phyloP scores from a whole-genome alignment of 2,329 filamentous ascomycete genomes.

The Calycina marina region DNA sequence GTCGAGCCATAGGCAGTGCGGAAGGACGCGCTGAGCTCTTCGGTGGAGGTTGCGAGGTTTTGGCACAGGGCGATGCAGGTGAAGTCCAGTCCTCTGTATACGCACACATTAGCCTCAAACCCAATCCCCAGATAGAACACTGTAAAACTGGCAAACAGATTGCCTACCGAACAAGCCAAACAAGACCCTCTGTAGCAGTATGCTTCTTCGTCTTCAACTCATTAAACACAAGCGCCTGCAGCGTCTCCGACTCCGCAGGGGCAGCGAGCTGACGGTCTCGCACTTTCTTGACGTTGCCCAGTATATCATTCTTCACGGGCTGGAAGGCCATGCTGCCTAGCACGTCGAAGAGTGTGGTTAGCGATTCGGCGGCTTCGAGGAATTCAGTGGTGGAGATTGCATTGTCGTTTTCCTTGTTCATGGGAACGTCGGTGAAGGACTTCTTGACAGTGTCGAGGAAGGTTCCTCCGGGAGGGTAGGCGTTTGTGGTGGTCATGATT shows the following conservation, averaged over 20 bases:
- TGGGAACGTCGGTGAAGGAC: constrained; percentile 71
- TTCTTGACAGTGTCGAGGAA: constrained; percentile 76
- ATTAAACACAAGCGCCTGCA: constrained; percentile 74
- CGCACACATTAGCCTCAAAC: background rate
- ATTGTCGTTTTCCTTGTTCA: constrained; percentile 60
- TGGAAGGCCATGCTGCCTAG: constrained; percentile 64
- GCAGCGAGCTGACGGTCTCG: constrained; percentile 66
- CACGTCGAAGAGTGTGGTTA: constrained; percentile 71
- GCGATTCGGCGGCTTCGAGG: constrained; percentile 75
- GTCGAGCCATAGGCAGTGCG: constrained; percentile 69
- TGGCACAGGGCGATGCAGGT: constrained; percentile 70
- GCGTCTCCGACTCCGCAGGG: constrained; percentile 62
- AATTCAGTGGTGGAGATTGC: constrained; percentile 75
- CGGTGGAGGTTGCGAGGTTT: constrained; percentile 51
- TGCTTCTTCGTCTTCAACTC: constrained; percentile 87
- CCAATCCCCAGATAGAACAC: no score
- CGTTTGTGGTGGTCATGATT: constrained; percentile 15
- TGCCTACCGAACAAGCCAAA: constrained; percentile 80
- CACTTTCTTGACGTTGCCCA: constrained; percentile 91
- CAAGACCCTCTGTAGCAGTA: constrained; percentile 70
- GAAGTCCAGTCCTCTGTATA: constrained; percentile 77
- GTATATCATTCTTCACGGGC: constrained; percentile 82
- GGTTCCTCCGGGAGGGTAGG: constrained; percentile 32
- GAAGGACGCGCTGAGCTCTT: constrained; percentile 82
- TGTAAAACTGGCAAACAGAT: no score